Conservation (phyloP, 2,329 filamentous ascomycete genomes). For the Diaporthe australafricana region DNA sequence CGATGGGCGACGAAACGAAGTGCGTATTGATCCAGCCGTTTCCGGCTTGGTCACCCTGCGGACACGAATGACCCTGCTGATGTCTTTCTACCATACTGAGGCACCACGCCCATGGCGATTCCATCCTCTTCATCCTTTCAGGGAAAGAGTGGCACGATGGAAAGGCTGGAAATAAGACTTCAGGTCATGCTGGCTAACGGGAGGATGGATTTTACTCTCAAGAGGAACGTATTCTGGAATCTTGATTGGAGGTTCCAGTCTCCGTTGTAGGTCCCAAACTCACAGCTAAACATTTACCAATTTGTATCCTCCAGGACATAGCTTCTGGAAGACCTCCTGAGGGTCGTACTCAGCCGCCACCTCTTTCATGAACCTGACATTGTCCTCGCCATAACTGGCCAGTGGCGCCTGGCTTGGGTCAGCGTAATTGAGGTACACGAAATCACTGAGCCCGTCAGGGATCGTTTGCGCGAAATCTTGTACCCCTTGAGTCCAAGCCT, state of each 20-base stretch:
- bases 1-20: too few relatives aligned
- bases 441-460: slow-evolving; percentile 36
- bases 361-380: slow-evolving; percentile 41
- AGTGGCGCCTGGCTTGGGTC: slow-evolving; percentile 43
- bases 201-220: too few relatives aligned
- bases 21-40: too few relatives aligned
- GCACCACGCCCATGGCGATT: too few relatives aligned
- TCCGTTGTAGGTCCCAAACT: slow-evolving; percentile 9
- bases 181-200: too few relatives aligned
- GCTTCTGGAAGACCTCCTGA: slow-evolving; percentile 42
- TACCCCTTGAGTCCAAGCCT: slow-evolving; percentile 36
- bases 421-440: slow-evolving; percentile 45
- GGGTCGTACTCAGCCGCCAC: slow-evolving; percentile 44
- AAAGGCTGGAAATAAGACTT: too few relatives aligned
- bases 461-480: slow-evolving; percentile 37
- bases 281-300: slow-evolving; percentile 20
- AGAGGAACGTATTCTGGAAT: too few relatives aligned
- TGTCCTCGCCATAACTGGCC: slow-evolving; percentile 44
- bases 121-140: too few relatives aligned
- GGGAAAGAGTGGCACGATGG: too few relatives aligned
- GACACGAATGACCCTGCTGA: too few relatives aligned
- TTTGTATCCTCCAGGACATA: slow-evolving; percentile 43
- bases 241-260: background rate
- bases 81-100: too few relatives aligned
- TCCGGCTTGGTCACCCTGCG: too few relatives aligned